Evolutionary conservation across 2,329 filamentous ascomycete genomes (phyloP).

Genomic region (Mariannaea sp.): DNA sequence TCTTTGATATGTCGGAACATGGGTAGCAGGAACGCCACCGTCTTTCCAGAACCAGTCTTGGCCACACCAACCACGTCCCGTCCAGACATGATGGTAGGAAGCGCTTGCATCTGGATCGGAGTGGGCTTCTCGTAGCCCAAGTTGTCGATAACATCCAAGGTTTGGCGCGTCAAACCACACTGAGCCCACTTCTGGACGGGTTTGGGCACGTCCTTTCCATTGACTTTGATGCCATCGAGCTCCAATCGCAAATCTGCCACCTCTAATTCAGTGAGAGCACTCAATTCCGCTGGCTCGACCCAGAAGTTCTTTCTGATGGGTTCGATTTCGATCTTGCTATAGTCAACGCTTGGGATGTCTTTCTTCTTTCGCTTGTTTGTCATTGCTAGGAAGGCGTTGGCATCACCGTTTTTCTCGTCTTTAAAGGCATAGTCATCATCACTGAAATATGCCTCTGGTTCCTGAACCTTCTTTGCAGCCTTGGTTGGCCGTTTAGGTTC

Average conservation of each 20-base stretch:
- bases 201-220: constrained; percentile 85
- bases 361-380: constrained; percentile 83
- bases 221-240: constrained; percentile 93
- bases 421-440: constrained; percentile 74
- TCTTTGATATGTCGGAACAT: constrained; percentile 99
- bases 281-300: constrained; percentile 83
- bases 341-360: constrained; percentile 87
- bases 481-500: constrained; percentile 51
- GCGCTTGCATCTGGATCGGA: constrained; percentile 91
- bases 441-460: constrained; percentile 85
- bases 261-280: constrained; percentile 82
- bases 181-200: constrained; percentile 97
- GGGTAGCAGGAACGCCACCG: constrained; percentile 89
- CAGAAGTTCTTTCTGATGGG: constrained; percentile 95
- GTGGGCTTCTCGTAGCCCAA: constrained; percentile 89
- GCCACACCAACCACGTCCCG: constrained; percentile 95
- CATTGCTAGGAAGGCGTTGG: constrained; percentile 57
- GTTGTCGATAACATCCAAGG: constrained; percentile 80
- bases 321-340: constrained; percentile 82
- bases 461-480: constrained; percentile 59
- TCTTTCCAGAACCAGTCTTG: constrained; percentile 98
- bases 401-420: constrained; percentile 52
- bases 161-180: constrained; percentile 85
- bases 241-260: constrained; percentile 81
- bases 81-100: constrained; percentile 94